A percentile compares a stretch with the other conserved stretches of the same genome.
phyloP scores from a whole-genome alignment of 306 rosid species.

The Prunus salicina region DNA sequence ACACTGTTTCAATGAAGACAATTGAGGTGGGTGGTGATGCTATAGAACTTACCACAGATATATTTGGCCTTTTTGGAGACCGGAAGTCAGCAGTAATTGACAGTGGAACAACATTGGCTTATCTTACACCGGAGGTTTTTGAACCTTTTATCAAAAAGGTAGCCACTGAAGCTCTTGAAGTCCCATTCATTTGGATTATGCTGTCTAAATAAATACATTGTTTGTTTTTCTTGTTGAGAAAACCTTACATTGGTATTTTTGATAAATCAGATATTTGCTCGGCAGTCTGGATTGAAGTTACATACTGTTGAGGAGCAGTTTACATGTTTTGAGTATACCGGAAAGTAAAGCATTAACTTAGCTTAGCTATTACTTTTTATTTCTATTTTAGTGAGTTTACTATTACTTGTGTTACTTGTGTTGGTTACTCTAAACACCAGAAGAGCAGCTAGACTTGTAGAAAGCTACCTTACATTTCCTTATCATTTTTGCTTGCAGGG shows the following conservation, averaged over 20 bases:
- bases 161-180: constrained; percentile 3
- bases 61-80: constrained; percentile 43
- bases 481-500: constrained; percentile 39
- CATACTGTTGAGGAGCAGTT: constrained; percentile 47
- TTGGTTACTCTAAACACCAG: neutral
- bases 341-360: constrained; percentile 44
- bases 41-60: constrained; percentile 56
- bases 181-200: constrained; percentile 14
- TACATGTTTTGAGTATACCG: constrained; percentile 48
- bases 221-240: neutral
- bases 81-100: constrained; percentile 70
- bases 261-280: constrained; percentile 44
- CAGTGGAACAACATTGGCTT: constrained; percentile 96
- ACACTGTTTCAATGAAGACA: constrained; percentile 73
- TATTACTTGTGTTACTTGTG: too few species aligned
- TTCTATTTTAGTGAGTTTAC: too few species aligned
- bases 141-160: constrained; percentile 54
- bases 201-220: constrained; percentile 22
- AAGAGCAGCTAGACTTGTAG: neutral
- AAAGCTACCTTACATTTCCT: neutral
- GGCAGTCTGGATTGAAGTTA: constrained; percentile 49
- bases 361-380: neutral
- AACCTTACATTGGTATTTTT: neutral
- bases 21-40: constrained; percentile 60
- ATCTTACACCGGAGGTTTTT: constrained; percentile 51